Conservation (phyloP, 257 asterid species). For the Nicotiana undulata region DNA sequence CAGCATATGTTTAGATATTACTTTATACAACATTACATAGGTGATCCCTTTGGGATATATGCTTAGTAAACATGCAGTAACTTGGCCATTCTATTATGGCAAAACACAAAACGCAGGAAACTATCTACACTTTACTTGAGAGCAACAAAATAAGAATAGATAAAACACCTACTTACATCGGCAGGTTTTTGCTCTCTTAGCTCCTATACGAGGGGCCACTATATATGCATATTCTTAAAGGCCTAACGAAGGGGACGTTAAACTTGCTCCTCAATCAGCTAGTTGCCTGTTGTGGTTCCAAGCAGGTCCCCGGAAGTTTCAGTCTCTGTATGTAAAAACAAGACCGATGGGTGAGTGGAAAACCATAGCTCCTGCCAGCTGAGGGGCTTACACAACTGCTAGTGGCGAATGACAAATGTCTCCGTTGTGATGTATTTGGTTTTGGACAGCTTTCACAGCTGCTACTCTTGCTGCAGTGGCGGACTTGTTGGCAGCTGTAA, state of each 20-base stretch:
- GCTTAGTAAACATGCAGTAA: background rate
- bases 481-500: conserved; percentile 37
- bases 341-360: background rate
- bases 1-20: background rate
- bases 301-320: conserved; percentile 14
- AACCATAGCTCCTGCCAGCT: background rate
- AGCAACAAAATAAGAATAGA: background rate
- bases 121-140: conserved; percentile 8
- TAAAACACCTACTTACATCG: background rate
- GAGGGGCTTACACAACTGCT: conserved; percentile 8
- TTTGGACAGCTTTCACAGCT: conserved; percentile 45
- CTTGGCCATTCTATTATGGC: conserved; percentile 1
- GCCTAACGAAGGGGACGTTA: conserved; percentile 8
- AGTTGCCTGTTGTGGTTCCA: conserved; percentile 19
- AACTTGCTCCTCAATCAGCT: conserved; percentile 26
- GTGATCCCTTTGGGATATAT: background rate
- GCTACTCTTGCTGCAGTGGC: conserved; percentile 52
- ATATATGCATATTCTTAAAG: conserved; percentile 19
- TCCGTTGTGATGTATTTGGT: conserved; percentile 24
- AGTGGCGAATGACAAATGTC: background rate
- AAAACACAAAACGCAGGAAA: background rate
- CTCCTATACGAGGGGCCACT: background rate
- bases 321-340: conserved; percentile 4
- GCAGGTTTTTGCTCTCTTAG: conserved; percentile 14
- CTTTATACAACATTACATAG: background rate